Percentiles rank a stretch among this genome's conserved stretches.
phyloP scores from a whole-genome alignment of 1,139 yeast genomes.

The Suhomyces chickasaworum region DNA sequence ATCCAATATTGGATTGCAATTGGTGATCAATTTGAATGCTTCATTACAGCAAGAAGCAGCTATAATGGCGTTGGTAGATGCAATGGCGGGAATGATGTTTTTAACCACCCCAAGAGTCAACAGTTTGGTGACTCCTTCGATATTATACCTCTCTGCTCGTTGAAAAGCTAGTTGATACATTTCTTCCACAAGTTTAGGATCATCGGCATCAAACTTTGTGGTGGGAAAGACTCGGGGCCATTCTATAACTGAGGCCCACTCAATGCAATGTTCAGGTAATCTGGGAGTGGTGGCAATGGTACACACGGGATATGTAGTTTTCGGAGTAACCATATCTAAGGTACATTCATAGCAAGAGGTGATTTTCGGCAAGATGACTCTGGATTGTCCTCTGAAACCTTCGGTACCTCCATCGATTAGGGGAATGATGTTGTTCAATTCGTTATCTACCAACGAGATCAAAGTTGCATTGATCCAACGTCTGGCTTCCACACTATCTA shows the following conservation, averaged over 20 bases:
- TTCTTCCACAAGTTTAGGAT: slow-evolving; percentile 67
- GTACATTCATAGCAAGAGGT: slow-evolving; percentile 95
- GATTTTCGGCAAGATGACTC: slow-evolving; percentile 81
- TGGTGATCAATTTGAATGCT: slow-evolving; percentile 75
- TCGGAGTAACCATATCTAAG: slow-evolving; percentile 69
- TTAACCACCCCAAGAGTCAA: slow-evolving; percentile 87
- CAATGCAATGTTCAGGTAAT: slow-evolving; percentile 91
- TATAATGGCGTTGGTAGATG: slow-evolving; percentile 89
- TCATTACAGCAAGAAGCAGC: slow-evolving; percentile 93
- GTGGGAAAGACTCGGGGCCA: slow-evolving; percentile 62
- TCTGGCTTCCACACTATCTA: slow-evolving; percentile 88
- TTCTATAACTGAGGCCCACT: slow-evolving; percentile 80
- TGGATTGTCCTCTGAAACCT: slow-evolving; percentile 90
- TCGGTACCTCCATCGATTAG: slow-evolving; percentile 95
- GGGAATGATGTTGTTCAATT: slow-evolving; percentile 65
- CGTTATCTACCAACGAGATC: slow-evolving; percentile 58
- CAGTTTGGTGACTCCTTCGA: slow-evolving; percentile 69
- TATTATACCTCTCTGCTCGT: slow-evolving; percentile 67
- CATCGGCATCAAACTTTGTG: slow-evolving; percentile 64
- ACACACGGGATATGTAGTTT: slow-evolving; percentile 82
- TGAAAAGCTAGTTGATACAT: slow-evolving; percentile 55
- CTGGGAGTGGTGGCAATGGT: slow-evolving; percentile 95
- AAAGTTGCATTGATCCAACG: slow-evolving; percentile 87
- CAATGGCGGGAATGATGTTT: slow-evolving; percentile 90
- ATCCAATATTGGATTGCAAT: slow-evolving; percentile 64